Percentiles rank a stretch among this genome's conserved stretches.
These are phyloP conservation scores for Ceratobasidium sp. DNA, from an alignment of 1,284 basidiomycete genomes.

Conservation along the genomic window DNA sequence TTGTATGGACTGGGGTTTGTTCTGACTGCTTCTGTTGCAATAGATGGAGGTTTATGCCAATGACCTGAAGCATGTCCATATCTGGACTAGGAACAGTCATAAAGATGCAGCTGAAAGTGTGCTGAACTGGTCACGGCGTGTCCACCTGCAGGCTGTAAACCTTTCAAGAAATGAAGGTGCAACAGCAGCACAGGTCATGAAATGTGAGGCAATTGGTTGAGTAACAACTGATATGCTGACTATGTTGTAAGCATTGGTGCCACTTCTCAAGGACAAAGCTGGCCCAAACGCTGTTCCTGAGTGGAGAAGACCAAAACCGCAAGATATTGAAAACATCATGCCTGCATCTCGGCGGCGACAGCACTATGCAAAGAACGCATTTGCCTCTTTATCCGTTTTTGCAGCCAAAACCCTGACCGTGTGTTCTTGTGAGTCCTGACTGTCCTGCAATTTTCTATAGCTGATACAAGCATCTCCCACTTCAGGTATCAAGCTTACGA, in stretches of 20 bases:
- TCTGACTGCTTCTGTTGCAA: background rate
- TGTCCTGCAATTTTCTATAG: background rate
- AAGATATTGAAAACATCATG: conserved; percentile 19
- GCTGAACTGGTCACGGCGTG: background rate
- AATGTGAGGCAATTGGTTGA: background rate
- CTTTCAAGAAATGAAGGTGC: background rate
- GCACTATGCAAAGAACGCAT: conserved; percentile 20
- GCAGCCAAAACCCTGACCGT: background rate
- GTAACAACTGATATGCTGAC: background rate
- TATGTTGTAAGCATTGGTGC: background rate
- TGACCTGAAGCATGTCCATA: background rate
- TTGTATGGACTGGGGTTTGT: no score
- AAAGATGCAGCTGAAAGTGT: background rate
- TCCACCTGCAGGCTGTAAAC: background rate
- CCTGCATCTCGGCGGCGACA: background rate
- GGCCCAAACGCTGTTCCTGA: conserved; percentile 1
- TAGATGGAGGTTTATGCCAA: conserved; percentile 1
- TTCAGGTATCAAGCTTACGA: conserved; percentile 2
- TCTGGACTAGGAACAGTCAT: conserved; percentile 5
- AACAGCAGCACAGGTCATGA: conserved; percentile 15
- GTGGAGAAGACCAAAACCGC: background rate
- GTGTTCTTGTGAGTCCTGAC: conserved; percentile 12
- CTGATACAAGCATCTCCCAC: no score
- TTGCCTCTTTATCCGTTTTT: conserved; percentile 15
- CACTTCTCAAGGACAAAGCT: background rate